phyloP scores from a whole-genome alignment of 306 rosid genomes.

The Neltuma alba region DNA sequence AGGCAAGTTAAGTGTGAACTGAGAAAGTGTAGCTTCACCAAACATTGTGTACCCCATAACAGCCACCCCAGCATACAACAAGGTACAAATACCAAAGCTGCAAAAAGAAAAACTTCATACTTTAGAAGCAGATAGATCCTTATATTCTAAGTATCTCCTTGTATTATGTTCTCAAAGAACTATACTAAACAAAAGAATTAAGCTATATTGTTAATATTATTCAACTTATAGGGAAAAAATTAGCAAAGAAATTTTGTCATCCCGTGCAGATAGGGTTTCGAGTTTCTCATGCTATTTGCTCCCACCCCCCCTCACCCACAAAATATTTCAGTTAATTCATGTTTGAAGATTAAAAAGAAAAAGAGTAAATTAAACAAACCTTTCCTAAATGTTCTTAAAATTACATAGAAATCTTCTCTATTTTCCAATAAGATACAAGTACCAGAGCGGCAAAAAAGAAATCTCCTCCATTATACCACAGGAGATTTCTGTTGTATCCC shows the following conservation, averaged over 20 bases:
- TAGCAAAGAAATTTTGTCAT: neutral
- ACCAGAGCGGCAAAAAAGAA: too few relatives aligned
- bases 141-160: neutral
- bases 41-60: conserved; percentile 95
- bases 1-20: conserved; percentile 96
- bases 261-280: neutral
- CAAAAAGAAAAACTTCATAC: conserved; percentile 21
- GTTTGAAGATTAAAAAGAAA: neutral
- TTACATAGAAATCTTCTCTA: neutral
- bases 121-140: neutral
- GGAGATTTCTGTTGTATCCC: too few relatives aligned
- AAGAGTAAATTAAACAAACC: too few relatives aligned
- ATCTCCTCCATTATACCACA: too few relatives aligned
- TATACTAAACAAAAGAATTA: neutral
- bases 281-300: neutral
- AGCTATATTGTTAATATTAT: neutral
- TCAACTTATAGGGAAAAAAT: neutral
- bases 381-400: too few relatives aligned
- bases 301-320: too few relatives aligned
- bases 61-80: conserved; percentile 84
- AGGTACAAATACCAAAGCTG: conserved; percentile 79
- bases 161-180: neutral
- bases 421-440: too few relatives aligned
- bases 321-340: too few relatives aligned
- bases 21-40: conserved; percentile 80